Base-by-base conservation (phyloP, 305 asterid species). In the Fraxinus latifolia region DNA sequence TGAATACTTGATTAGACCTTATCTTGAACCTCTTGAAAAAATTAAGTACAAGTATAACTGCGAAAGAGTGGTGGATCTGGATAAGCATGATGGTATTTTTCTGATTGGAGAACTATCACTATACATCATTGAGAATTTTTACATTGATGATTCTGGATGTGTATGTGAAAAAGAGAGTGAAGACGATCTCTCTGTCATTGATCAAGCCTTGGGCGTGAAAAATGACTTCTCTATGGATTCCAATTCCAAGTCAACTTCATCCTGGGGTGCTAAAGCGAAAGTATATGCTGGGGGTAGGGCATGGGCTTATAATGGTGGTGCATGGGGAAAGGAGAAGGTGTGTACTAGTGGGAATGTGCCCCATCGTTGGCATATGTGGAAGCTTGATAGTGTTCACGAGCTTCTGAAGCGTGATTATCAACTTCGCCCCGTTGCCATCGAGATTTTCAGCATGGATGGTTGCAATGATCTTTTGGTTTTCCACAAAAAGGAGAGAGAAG, bases 371-470 rank as follows among this genome's bases (percentile, higher is more conserved):
- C 95, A 88, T 62, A 96, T 96, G 96, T 96, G 99, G 99, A 96
- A 95, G 92, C 99, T 95, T 72, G 91, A 92, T 85, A 92, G 97
- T 88, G 97, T 96, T 82, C 99, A 95, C 81, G 98, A 96, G 92
- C 93, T 96, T 83, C 88, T 96, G 88, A 96, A 92, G 90, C 98
- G 99, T 80, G 99, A 96, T 81, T 96, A 95, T 91, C 99, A 96
- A 90, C 98, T 96, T 81, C 97, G 99, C 58, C 99, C 99, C 0
- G 99, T 96, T 86, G 99, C 99, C 65, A 87, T 95, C 74, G 99
- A 96, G 93, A 89, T 96, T 84, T 96, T 96, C 88, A 96, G 99
- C 92, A 96, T 96, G 99, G 99, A 96, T 87, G 99, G 99, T 87
- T 96, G 98, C 94, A 96, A 96, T 87, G 99, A 96, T 83, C 92